Evolutionary conservation across 192 early-diverging fungal species (phyloP), one percentile per base, ranked within the genome.

Genomic region (Backusella tarrabulga): DNA sequence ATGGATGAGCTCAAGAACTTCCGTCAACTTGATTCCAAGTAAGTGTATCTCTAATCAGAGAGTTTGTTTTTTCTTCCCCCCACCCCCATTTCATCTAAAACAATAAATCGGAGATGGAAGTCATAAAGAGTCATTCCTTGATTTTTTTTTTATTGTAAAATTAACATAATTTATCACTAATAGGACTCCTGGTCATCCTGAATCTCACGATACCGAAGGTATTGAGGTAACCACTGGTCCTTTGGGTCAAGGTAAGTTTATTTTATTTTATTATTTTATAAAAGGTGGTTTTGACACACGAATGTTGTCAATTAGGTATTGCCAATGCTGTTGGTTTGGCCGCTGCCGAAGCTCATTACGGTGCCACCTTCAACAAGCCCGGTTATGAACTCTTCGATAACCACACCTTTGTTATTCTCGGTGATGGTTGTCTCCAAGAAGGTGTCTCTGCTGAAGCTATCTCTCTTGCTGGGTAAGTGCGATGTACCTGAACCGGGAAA

Each of bases 341-440:
- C 17, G 88, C 95, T 68, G 96, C 93, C 42, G 91, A 95, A 84
- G 91, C 90, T 26, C 93, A 98, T 76, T 78, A 95, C 74, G 93
- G 92, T 32, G 95, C 98, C 41, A 93, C 87, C 19, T 99, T 97
- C 88, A 98, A 98, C 86, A 90, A 88, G 76, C 94, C 95, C 26
- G 92, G 89, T 42, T 98, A 87, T 88, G 87, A 88, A n/a, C 78
- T 99, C 15, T 88, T 99, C 69, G 87, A 93, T 82, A 96, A 97
- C 89, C 81, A 92, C 75, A 94, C 93, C 41, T 98, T 90, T 68
- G 84, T 88, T 32, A 92, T 99, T 74, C 76, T 89, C 26, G 98
- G 98, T 68, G 98, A 99, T 84, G 98, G 98, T 67, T 99, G 98
- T 87, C 80, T 99, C 77, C 98, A 99, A 86, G 98, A 99, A 86